phyloP scores from a whole-genome alignment of 1,139 yeast species.

The Geotrichum bryndzae region DNA sequence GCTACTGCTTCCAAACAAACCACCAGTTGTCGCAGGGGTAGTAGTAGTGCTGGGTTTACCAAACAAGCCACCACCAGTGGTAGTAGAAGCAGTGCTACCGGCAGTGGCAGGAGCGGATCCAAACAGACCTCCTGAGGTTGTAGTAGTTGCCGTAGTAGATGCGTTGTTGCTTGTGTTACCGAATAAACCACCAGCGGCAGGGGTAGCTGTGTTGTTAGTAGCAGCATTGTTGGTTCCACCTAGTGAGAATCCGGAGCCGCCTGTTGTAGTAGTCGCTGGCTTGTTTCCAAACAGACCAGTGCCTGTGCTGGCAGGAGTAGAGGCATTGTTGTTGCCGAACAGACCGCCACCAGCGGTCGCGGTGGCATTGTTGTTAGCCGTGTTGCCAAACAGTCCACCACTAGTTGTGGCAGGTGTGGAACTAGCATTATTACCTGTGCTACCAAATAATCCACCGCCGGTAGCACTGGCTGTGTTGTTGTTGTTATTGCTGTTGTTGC shows the following conservation, averaged over 20 bases:
- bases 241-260: conserved; percentile 6
- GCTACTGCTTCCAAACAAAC: conserved; percentile 19
- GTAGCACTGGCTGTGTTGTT: conserved; percentile 20
- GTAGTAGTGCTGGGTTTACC: conserved; percentile 28
- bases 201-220: conserved; percentile 20
- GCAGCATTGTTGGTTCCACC: conserved; percentile 14
- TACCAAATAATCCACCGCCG: conserved; percentile 38
- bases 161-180: conserved; percentile 15
- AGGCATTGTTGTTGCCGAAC: conserved; percentile 12
- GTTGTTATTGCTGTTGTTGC: conserved; percentile 18
- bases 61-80: conserved; percentile 18
- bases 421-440: conserved; percentile 14
- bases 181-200: conserved; percentile 30
- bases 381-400: conserved; percentile 21
- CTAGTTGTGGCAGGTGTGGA: conserved; percentile 4
- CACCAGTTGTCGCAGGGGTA: conserved; percentile 9
- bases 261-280: conserved; percentile 9
- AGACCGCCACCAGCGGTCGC: conserved; percentile 14
- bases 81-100: conserved; percentile 26
- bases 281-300: conserved; percentile 17
- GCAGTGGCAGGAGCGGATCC: conserved; percentile 8
- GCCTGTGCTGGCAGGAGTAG: conserved; percentile 14
- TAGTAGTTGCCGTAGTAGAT: conserved; percentile 18
- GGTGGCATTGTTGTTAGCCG: conserved; percentile 6
- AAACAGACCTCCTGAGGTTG: conserved; percentile 26